Evolutionary conservation across 805 yeast genomes (phyloP).

Genomic region (Pichia paraexigua): DNA sequence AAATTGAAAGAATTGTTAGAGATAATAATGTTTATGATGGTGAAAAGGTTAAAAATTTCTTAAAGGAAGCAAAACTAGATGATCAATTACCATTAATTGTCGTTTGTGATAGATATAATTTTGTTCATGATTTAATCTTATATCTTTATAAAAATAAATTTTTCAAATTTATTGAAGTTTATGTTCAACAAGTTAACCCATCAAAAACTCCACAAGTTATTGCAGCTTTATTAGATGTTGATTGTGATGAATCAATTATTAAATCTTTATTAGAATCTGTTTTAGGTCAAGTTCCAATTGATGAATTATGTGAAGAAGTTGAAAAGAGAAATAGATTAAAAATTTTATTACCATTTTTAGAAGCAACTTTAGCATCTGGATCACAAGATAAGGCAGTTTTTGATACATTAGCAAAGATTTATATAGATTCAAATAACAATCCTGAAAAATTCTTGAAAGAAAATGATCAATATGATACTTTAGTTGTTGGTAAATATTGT

Average conservation of each 20-base stretch:
- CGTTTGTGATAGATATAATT: conserved; percentile 88
- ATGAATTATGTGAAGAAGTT: conserved; percentile 83
- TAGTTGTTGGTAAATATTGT: conserved; percentile 95
- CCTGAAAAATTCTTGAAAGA: conserved; percentile 96
- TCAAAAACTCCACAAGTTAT: conserved; percentile 92
- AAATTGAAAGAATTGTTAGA: conserved; percentile 91
- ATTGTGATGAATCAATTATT: conserved; percentile 87
- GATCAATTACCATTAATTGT: conserved; percentile 95
- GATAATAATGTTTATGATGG: conserved; percentile 93
- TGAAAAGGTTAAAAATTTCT: conserved; percentile 93
- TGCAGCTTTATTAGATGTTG: conserved; percentile 94
- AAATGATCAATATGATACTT: conserved; percentile 83
- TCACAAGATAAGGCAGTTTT: conserved; percentile 83
- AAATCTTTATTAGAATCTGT: conserved; percentile 76
- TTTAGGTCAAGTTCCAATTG: conserved; percentile 89
- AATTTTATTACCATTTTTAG: conserved; percentile 85
- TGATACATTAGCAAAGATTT: conserved; percentile 94
- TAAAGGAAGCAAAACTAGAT: conserved; percentile 87
- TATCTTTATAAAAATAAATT: conserved; percentile 92
- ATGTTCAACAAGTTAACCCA: conserved; percentile 96
- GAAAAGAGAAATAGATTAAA: conserved; percentile 94
- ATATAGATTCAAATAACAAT: conserved; percentile 94
- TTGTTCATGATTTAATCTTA: conserved; percentile 86
- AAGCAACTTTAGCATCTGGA: conserved; percentile 77
- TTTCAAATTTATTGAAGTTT: conserved; percentile 94